Conservation (phyloP, 805 yeast species). For the Sugiyamaella boreocaroliniensis region DNA sequence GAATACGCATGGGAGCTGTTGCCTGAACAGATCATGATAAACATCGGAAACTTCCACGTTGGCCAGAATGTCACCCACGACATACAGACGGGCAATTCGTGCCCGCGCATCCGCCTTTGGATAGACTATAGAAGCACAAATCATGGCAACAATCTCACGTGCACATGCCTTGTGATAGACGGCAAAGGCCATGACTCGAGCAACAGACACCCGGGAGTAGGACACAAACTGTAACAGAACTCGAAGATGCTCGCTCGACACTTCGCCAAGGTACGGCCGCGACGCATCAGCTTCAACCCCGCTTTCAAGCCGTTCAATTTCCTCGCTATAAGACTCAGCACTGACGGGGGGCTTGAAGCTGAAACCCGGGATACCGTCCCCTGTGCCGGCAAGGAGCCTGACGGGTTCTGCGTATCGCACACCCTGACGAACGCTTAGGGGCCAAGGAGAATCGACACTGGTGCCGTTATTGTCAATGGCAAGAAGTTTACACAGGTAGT, state of each 20-base stretch:
- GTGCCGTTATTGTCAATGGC: constrained; percentile 4
- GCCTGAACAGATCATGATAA: constrained; percentile 8
- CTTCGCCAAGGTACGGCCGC: constrained; percentile 18
- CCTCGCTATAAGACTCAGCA: constrained; percentile 4
- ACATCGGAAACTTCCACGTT: constrained; percentile 12
- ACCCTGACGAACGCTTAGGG: not conserved
- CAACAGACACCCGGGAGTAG: constrained; percentile 25
- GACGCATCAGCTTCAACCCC: not conserved
- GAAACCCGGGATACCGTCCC: not conserved
- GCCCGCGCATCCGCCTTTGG: constrained; percentile 8
- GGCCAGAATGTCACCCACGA: constrained; percentile 24
- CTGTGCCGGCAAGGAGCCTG: too few species aligned
- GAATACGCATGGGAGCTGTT: constrained; percentile 9
- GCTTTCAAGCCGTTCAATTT: constrained; percentile 1
- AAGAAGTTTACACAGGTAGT: constrained; percentile 24
- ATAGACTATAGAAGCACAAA: constrained; percentile 19
- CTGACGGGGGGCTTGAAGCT: constrained; percentile 8
- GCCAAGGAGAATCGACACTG: constrained; percentile 1
- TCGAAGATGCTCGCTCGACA: constrained; percentile 16
- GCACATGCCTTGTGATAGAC: constrained; percentile 22
- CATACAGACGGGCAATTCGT: constrained; percentile 22
- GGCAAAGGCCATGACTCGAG: constrained; percentile 28
- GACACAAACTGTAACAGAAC: constrained; percentile 23
- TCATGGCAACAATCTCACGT: constrained; percentile 20
- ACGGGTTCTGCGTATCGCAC: not conserved